Evolutionary conservation across 2,329 filamentous ascomycete species (phyloP).

Genomic region (Diaporthe citrichinensis): DNA sequence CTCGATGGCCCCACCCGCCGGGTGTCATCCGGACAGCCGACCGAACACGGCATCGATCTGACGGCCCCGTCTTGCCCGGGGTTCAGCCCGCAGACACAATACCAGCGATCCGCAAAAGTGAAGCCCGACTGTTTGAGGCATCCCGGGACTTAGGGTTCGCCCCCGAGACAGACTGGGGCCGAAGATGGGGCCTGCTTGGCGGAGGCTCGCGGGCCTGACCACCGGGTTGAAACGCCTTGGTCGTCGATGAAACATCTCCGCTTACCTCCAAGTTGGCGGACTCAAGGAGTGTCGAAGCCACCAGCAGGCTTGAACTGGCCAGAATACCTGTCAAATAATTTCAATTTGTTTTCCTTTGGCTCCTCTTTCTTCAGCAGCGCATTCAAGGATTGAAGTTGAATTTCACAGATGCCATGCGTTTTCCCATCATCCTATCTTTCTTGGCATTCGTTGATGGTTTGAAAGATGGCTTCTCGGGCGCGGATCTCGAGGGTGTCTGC

Average conservation of each 20-base stretch:
- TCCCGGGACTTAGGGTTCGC: not conserved
- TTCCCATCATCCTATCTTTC: not conserved
- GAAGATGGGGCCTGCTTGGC: constrained; percentile 7
- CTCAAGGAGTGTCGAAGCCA: not conserved
- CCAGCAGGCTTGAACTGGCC: not conserved
- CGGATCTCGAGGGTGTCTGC: not conserved
- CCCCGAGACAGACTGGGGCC: not conserved
- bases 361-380: not conserved
- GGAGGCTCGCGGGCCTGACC: constrained; percentile 2
- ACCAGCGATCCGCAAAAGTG: not conserved
- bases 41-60: not conserved
- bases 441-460: constrained; percentile 1
- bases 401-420: not conserved
- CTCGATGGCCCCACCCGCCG: not conserved
- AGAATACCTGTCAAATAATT: not conserved
- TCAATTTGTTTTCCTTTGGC: not conserved
- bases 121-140: not conserved
- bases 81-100: not conserved
- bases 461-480: not conserved
- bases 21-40: not conserved
- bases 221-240: constrained; percentile 27
- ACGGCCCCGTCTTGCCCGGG: not conserved
- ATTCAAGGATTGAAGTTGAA: not conserved
- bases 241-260: constrained; percentile 30
- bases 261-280: constrained; percentile 26